Evolutionary conservation across 140 eudicot species (phyloP), one percentile per base, ranked within the genome.

Genomic region (Flaveria floridana): DNA sequence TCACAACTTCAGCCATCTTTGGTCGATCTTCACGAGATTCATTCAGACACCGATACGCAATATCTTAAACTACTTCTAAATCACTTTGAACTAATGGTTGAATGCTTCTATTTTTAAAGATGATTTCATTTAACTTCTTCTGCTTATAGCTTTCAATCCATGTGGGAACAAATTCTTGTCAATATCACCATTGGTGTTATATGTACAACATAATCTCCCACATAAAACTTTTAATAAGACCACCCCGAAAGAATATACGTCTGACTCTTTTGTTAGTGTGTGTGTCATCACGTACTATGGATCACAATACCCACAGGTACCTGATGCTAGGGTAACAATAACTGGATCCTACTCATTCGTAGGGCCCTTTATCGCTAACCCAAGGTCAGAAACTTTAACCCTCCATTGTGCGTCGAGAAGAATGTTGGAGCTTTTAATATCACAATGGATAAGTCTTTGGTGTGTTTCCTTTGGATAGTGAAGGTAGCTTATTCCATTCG

Each of bases 211-310:
- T 41, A 67, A 11, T 41, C 12, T 67, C 55, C 75, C 80, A 0
- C 80, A 76, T 50, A 76, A 15, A 10, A 76, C 68, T 53, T 76
- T 74, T 4, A 75, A 75, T 8, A 75, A 64, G 2, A 75, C 79
- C 62, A 75, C 79, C 1, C 79, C 72, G 4, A 74, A 76, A 65
- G 65, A 65, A 61, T 52, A 75, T 0, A 75, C 63, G 51, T 21
- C 23, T 74, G 78, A 75, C 72, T 75, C 79, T 72, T 72, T 55
- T 0, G 76, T 55, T 72, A 76, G 56, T 7, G 42, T 30, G 42
- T 30, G 28, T 52, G 73, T 76, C 70, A 23, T 66, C 69, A 7
- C 18, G 42, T 53, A 76, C 0, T 20, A 0, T 1, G 80, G 80
- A 42, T 76, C 80, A 39, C 30, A 4, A 37, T 76, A 76, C 2